phyloP scores from a whole-genome alignment of 352 stramenopile genomes.

The Globisporangium perplexum region DNA sequence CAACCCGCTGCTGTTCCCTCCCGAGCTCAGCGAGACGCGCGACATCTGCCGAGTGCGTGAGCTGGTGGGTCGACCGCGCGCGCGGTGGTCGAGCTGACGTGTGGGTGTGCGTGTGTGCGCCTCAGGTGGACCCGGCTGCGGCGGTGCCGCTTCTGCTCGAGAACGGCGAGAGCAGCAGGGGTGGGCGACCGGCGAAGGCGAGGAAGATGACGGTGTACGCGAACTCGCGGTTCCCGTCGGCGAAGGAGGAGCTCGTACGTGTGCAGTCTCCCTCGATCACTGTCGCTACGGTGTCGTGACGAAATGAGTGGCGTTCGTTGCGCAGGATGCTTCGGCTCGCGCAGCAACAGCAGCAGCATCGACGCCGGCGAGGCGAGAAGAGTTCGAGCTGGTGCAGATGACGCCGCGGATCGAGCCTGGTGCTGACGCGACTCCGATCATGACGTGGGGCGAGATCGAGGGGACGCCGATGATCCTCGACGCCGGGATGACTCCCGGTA shows the following conservation, averaged over 20 bases:
- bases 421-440: slow-evolving; percentile 66
- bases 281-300: background rate
- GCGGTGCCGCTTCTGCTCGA: slow-evolving; percentile 32
- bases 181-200: slow-evolving; percentile 20
- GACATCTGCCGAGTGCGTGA: slow-evolving; percentile 54
- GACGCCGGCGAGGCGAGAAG: slow-evolving; percentile 12
- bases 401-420: slow-evolving; percentile 70
- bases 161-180: slow-evolving; percentile 23
- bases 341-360: background rate
- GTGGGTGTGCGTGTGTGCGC: no score
- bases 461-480: slow-evolving; percentile 62
- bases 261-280: background rate
- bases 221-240: slow-evolving; percentile 60
- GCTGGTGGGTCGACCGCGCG: background rate
- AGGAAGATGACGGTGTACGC: slow-evolving; percentile 58
- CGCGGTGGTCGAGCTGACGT: background rate
- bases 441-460: slow-evolving; percentile 86
- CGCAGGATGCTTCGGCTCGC: background rate
- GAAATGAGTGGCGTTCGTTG: background rate
- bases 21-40: slow-evolving; percentile 46
- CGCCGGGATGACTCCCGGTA: slow-evolving; percentile 33
- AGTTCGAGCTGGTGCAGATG: slow-evolving; percentile 65
- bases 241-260: background rate
- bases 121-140: slow-evolving; percentile 11
- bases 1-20: slow-evolving; percentile 74